A percentile compares a stretch with the other conserved stretches of the same genome.
These are phyloP conservation scores for Panicum virgatum DNA, from an alignment of 202 grass and related monocot species.

Conservation along the genomic window DNA sequence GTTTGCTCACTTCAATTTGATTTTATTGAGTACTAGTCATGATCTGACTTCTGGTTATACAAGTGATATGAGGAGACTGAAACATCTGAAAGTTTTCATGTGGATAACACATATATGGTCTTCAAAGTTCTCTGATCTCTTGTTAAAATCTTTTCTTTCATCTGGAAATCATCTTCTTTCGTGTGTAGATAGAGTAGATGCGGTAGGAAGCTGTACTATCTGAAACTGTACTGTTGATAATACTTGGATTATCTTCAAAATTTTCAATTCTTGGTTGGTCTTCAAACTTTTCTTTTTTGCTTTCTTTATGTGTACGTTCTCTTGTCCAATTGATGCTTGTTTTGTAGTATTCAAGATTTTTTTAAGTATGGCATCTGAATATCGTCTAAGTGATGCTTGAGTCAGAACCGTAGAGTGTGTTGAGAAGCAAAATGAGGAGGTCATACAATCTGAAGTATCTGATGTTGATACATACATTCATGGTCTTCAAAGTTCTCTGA, in stretches of 20 bases:
- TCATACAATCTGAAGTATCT: constrained; percentile 39
- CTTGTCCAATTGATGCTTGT: background rate
- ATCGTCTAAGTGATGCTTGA: background rate
- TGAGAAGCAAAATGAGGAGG: constrained; percentile 45
- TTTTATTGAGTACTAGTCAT: background rate
- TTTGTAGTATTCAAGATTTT: background rate
- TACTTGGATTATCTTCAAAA: constrained; percentile 30
- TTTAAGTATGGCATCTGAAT: background rate
- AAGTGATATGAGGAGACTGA: constrained; percentile 44
- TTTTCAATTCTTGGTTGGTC: constrained; percentile 15
- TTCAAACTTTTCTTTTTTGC: constrained; percentile 40
- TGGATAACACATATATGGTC: constrained; percentile 42
- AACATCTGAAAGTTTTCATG: constrained; percentile 40
- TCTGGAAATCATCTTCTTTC: background rate
- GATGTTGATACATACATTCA: constrained; percentile 39
- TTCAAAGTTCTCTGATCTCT: constrained; percentile 63
- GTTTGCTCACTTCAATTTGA: background rate
- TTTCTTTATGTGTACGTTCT: background rate
- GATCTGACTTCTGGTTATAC: background rate
- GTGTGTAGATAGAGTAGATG: background rate
- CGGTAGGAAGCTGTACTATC: background rate
- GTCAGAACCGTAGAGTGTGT: too few species aligned
- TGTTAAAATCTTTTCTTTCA: background rate
- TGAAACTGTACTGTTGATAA: constrained; percentile 21
- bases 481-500: constrained; percentile 54